Evolutionary conservation across 2,329 filamentous ascomycete species (phyloP).

Genomic region (Nothophoma quercina): DNA sequence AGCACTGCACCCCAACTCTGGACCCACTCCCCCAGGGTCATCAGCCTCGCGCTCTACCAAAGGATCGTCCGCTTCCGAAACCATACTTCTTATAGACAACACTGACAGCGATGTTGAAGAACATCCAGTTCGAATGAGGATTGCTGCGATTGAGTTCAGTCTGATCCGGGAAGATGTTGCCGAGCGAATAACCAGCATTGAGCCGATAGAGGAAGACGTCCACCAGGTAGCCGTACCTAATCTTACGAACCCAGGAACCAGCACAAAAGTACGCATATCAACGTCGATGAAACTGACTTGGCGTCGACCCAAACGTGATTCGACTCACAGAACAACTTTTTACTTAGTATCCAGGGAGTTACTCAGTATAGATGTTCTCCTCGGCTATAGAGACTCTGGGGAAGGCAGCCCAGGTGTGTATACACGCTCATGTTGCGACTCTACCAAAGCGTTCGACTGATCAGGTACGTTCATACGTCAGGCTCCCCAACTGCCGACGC

Average conservation of each 20-base stretch:
- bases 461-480: neutral
- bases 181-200: neutral
- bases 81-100: neutral
- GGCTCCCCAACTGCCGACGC: neutral
- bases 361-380: neutral
- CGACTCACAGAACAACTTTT: neutral
- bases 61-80: conserved; percentile 1
- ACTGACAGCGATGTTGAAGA: neutral
- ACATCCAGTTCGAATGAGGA: neutral
- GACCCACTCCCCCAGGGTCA: neutral
- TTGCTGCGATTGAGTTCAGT: neutral
- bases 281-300: neutral
- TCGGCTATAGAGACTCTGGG: neutral
- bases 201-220: conserved; percentile 1
- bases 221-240: neutral
- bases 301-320: neutral
- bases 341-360: neutral
- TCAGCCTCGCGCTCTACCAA: conserved; percentile 1
- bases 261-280: neutral
- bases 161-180: conserved; percentile 1
- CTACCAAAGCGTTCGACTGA: neutral
- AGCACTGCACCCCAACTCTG: neutral
- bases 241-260: neutral
- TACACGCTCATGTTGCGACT: neutral
- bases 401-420: neutral